Base-by-base conservation (phyloP, 371 early-diverging fungal genomes). In the Mucor indicus region DNA sequence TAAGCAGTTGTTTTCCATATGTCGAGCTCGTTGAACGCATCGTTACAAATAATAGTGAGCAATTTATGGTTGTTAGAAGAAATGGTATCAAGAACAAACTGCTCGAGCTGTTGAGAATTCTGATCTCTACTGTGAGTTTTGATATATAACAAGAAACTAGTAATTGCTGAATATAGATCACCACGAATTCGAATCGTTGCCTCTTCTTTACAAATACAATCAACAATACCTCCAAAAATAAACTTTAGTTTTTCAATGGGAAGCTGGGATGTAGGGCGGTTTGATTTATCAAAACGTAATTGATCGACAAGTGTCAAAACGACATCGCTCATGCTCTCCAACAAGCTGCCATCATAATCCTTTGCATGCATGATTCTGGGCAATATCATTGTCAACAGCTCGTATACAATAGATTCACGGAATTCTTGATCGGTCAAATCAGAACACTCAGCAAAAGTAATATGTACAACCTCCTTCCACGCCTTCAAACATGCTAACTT, bases 1-100 rank as follows among this genome's bases (percentile, higher is more conserved):
- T 87, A 91, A 0, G 98, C 91, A 0, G 91, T 85, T 3, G 91
- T 87, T 53, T 90, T 87, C 87, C 93, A 91, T 7, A 90, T 83
- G 35, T 79, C 84, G 22, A 79, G 73, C 6, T 87, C 91, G 53
- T 89, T 86, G 0, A 81, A 79, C 0, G 96, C 96, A 66, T 97
- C 98, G 1, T 74, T 67, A 54, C 90, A 85, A 3, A 91, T 57
- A 0, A 69, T 65, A 44, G 86, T 86, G 11, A 93, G 65, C 27
- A 94, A 59, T 10, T 75, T 70, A 29, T 89, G 84, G 11, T 91
- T 83, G 25, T 79, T 61, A 4, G 72, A 62, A 9, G 69, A 50
- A 29, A 79, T 58, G n/a, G 55, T 30, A 3, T 66, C 51, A 9
- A 75, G 55, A 38, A 77, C 72, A 23, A 46, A 55, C 4, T 52